Evolutionary conservation across 345 rosid genomes (phyloP), one percentile per base, ranked within the genome.

Genomic region (Pseudoturritis turrita): DNA sequence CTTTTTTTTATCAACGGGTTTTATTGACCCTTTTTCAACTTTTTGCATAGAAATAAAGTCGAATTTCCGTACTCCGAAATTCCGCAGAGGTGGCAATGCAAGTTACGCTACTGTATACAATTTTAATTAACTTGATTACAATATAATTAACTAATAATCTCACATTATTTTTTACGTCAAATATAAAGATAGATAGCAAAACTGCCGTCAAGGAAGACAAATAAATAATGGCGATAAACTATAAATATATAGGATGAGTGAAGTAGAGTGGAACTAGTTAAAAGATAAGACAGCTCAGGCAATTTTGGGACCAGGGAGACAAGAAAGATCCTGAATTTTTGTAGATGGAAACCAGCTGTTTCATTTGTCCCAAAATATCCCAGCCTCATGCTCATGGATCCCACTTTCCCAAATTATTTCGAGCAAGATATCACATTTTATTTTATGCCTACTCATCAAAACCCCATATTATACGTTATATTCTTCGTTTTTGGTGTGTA

Each of bases 341-440:
- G 7, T 50, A 41, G 37, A 72, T 72, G 76, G 76, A 62, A 33
- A 62, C 70, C 76, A 72, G 76, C 76, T 72, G 70, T 62, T 62
- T 53, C 44, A 6, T 33, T 11, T 52, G n/a, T 53, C 70, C 25
- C 5, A 31, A 51, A 52, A 43, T 62, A 62, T 62, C 68, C 25
- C 25, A 41, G 62, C 14, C 68, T 61, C 43, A 43, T 55, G 43
- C 68, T 70, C 43, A 61, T 60, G 68, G 51, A 60, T 60, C 75
- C 75, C 53, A 71, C 68, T 60, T 25, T 50, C 28, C 37, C 7
- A 46, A 45, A 69, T 45, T 25, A 59, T 70, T 15, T 57, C 23
- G 37, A 51, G 12, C 40, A 28, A 28, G 1, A 44, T 44, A 7
- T 35, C 35, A 33, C 46, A 57, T 45, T 33, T 47, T 4, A 21